Evolutionary conservation across 768 basidiomycete genomes (phyloP), one percentile per base, ranked within the genome.

Genomic region (Hirschioporus abietinus): DNA sequence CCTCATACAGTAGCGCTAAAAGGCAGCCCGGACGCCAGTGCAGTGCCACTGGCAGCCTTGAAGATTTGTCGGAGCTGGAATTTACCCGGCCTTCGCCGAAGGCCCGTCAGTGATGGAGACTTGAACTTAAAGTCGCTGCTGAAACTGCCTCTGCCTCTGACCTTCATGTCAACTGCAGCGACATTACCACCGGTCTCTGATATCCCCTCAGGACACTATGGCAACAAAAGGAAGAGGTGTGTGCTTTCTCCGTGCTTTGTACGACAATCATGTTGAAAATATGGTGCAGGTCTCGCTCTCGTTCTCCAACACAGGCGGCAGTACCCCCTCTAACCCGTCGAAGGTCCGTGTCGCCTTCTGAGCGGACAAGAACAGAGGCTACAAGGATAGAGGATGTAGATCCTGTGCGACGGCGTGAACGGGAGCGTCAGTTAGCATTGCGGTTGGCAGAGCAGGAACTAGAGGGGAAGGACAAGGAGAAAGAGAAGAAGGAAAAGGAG

Each of bases 371-470:
- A 1, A 10, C 66, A 6, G 79, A 79, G 63, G 68, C 81, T 0
- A 86, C 85, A 7, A 79, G 75, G 72, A 84, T 93, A 17, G 76
- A 75, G 26, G 94, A 95, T 75, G 88, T 85, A 20, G 93, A 95
- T 75, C 93, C 92, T 17, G 79, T 84, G 8, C 88, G 93, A 36
- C 82, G 86, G 26, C 86, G 87, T 0, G 86, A 94, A 72, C 87
- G 94, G 60, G 92, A 95, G 74, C 84, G 87, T 60, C 91, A 93
- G 74, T 84, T 91, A 36, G 89, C 91, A 0, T 85, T 88, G 27
- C 84, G 88, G 64, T 80, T 87, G 60, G 88, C 88, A 8, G 87
- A 88, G 1, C 83, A 84, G 72, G 89, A 91, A 70, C 84, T 93
- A 66, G 85, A 88, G 73, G 84, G 84, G 69, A 70, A 78, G 30